A percentile compares a stretch with the other conserved stretches of the same genome.
These are phyloP conservation scores for Neurospora crassa DNA, from an alignment of 2,329 filamentous ascomycete species.

Conservation along the genomic window DNA sequence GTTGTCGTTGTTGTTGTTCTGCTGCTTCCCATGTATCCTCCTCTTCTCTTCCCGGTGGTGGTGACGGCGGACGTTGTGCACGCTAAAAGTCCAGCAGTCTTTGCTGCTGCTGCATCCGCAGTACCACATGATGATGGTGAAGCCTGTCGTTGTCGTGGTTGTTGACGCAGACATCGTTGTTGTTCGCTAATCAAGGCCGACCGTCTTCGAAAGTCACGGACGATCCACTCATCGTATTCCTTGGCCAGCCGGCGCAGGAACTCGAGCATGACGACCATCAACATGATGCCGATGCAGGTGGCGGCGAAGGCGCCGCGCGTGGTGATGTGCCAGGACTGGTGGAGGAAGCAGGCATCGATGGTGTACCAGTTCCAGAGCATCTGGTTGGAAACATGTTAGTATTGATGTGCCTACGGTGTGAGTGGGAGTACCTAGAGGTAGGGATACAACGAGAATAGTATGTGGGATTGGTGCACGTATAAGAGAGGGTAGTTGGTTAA, in stretches of 20 bases:
- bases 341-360: slow-evolving; percentile 31
- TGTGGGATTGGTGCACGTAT: neutral
- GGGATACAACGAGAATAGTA: neutral
- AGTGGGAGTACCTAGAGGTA: neutral
- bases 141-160: slow-evolving; percentile 7
- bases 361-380: slow-evolving; percentile 38
- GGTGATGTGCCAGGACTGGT: slow-evolving; percentile 30
- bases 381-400: slow-evolving; percentile 15
- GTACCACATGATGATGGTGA: neutral
- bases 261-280: slow-evolving; percentile 31
- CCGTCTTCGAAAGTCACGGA: slow-evolving; percentile 29
- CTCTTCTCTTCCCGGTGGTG: slow-evolving; percentile 1
- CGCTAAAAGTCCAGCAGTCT: neutral
- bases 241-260: slow-evolving; percentile 30
- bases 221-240: slow-evolving; percentile 32
- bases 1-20: slow-evolving; percentile 4
- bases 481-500: neutral
- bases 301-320: slow-evolving; percentile 32
- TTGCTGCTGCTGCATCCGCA: neutral
- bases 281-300: slow-evolving; percentile 32
- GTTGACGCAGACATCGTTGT: neutral
- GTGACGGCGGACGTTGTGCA: slow-evolving; percentile 4
- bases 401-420: too few species aligned
- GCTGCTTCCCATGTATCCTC: slow-evolving; percentile 7
- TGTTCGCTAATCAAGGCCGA: slow-evolving; percentile 20